Evolutionary conservation across 345 rosid genomes (phyloP).

Genomic region (Eucalyptus marginata): DNA sequence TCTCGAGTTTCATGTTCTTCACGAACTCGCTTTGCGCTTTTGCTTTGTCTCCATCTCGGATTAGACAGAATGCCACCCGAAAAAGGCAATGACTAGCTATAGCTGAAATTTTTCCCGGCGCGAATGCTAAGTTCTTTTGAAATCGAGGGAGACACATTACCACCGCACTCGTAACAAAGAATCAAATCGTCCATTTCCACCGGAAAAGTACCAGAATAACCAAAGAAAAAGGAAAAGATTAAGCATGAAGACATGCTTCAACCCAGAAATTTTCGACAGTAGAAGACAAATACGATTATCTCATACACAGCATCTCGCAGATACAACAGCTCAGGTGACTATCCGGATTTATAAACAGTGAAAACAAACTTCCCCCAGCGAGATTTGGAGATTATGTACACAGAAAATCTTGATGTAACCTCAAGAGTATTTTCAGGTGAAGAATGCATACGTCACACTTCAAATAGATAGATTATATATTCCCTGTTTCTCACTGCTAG

Average conservation of each 20-base stretch:
- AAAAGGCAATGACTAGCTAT: not conserved
- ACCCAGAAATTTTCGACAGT: not conserved
- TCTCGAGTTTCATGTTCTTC: not conserved
- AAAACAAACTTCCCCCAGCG: not conserved
- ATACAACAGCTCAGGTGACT: not conserved
- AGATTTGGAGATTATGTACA: not conserved
- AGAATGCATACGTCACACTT: not conserved
- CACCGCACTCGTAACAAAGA: not conserved
- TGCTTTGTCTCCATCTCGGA: not conserved
- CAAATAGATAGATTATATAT: not conserved
- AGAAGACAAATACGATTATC: not conserved
- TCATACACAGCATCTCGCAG: not conserved
- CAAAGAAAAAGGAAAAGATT: not conserved
- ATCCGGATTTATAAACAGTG: not conserved
- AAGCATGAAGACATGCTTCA: not conserved
- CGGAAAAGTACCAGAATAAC: not conserved
- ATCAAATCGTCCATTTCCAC: not conserved
- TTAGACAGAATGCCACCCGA: not conserved
- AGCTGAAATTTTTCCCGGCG: not conserved
- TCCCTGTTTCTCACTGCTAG: not conserved
- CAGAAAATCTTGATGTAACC: not conserved
- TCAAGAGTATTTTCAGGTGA: not conserved
- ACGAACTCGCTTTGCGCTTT: not conserved
- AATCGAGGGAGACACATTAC: not conserved
- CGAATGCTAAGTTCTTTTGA: not conserved